Evolutionary conservation across 352 stramenopile genomes (phyloP), one percentile per base, ranked within the genome.

Genomic region (Saprolegnia parasitica): DNA sequence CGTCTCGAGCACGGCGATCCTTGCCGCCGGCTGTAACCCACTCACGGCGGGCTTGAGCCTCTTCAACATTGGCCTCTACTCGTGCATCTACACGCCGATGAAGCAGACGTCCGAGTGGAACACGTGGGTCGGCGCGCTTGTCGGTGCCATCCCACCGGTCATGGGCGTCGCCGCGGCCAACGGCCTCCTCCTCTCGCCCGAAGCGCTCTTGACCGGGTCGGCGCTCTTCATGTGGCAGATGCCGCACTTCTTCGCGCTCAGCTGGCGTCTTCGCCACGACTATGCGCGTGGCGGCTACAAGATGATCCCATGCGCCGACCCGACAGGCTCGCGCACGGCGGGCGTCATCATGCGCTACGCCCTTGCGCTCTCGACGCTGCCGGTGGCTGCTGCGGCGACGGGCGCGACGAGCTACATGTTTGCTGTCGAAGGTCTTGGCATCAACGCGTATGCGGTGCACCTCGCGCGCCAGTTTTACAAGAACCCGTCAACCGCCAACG

Each of bases 341-440:
- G 74, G 77, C 13, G 78, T 99, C 23, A 96, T 98, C 50, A 77
- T 94, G 62, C 81, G 91, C 58, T 99, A 99, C 84, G 96, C 96
- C 45, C 78, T 91, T 26, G 98, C 98, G 75, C 87, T 99, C 73
- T 78, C 86, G 47, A 79, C 96, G 4, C 87, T 99, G 42, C 97
- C 97, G 5, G 85, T 99, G 26, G 78, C 96, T 18, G 91, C 93
- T 21, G 89, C 93, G 9, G 75, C 93, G 16, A 85, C 84, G 11
- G 96, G 97, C 56, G 84, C 97, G 26, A 99, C 98, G n/a, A 98
- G 88, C 73, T 97, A 94, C 77, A 99, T 99, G 97, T 99, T 99
- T 82, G 92, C 94, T 5, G 83, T 99, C 24, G 97, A 99, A 81
- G 95, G 93, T 58, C 89, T 97, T 40, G 74, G 92, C 26, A 82